phyloP scores from a whole-genome alignment of 441 rosid genomes.

The Adansonia madagascariensis region DNA sequence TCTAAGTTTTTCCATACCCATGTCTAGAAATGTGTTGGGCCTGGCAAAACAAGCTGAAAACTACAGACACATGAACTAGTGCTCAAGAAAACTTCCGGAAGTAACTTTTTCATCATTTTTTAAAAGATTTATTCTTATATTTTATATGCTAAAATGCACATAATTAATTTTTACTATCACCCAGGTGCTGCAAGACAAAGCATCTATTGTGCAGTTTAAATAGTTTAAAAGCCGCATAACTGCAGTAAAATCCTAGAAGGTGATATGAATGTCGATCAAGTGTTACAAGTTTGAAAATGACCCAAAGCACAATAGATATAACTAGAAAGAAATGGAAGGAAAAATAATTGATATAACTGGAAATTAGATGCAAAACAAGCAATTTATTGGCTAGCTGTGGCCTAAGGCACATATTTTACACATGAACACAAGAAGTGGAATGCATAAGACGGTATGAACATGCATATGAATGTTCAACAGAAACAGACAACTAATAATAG shows the following conservation, averaged over 20 bases:
- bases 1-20: too few relatives aligned
- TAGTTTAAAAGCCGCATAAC: conserved; percentile 9
- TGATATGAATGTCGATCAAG: not conserved
- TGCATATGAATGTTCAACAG: not conserved
- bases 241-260: not conserved
- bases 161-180: not conserved
- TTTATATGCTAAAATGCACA: conserved; percentile 11
- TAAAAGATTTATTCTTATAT: not conserved
- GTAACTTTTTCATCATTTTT: not conserved
- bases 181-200: not conserved
- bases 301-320: not conserved
- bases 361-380: conserved; percentile 8
- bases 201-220: not conserved
- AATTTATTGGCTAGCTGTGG: not conserved
- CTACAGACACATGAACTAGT: not conserved
- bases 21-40: too few relatives aligned
- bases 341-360: not conserved
- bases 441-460: not conserved
- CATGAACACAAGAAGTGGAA: not conserved
- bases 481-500: conserved; percentile 12
- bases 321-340: not conserved
- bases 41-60: not conserved
- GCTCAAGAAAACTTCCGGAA: not conserved
- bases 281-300: not conserved
- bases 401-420: not conserved